Conservation (phyloP, 192 early-diverging fungal genomes). For the Gaertneriomyces sp. region DNA sequence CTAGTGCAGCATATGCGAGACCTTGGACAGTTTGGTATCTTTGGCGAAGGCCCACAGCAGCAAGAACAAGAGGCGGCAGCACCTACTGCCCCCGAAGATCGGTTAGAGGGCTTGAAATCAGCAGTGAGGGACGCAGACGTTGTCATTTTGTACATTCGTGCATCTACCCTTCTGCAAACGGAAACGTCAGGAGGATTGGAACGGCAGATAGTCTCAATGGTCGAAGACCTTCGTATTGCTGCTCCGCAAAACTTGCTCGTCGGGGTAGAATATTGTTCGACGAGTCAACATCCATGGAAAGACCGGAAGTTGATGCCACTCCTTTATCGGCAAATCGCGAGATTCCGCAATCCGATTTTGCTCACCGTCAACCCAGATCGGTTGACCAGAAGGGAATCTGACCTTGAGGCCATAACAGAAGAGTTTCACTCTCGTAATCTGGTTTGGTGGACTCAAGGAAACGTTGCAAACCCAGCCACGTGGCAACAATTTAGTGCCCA, state of each 20-base stretch:
- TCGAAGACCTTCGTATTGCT: background rate
- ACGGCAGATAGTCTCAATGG: slow-evolving; percentile 4
- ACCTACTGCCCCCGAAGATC: too few relatives aligned
- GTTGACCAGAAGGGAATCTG: background rate
- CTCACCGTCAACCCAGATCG: slow-evolving; percentile 8
- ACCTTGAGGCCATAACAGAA: background rate
- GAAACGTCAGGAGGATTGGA: slow-evolving; percentile 1
- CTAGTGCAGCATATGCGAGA: too few relatives aligned
- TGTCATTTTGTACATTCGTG: slow-evolving; percentile 7
- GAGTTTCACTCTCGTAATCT: background rate
- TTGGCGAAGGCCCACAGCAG: too few relatives aligned
- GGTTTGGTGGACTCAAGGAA: background rate
- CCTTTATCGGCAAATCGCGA: background rate
- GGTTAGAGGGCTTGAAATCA: too few relatives aligned
- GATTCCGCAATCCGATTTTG: background rate
- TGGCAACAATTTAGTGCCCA: background rate
- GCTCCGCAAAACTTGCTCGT: background rate
- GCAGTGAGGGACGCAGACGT: background rate
- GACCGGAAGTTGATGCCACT: background rate
- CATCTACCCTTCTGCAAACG: slow-evolving; percentile 3
- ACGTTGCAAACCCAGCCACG: background rate
- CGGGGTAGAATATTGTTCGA: slow-evolving; percentile 9
- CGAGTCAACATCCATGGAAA: slow-evolving; percentile 4
- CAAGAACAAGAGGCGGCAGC: too few relatives aligned
- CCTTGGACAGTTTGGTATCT: too few relatives aligned